Evolutionary conservation across 75 land plant species (phyloP).

Genomic region (Picea sitchensis): DNA sequence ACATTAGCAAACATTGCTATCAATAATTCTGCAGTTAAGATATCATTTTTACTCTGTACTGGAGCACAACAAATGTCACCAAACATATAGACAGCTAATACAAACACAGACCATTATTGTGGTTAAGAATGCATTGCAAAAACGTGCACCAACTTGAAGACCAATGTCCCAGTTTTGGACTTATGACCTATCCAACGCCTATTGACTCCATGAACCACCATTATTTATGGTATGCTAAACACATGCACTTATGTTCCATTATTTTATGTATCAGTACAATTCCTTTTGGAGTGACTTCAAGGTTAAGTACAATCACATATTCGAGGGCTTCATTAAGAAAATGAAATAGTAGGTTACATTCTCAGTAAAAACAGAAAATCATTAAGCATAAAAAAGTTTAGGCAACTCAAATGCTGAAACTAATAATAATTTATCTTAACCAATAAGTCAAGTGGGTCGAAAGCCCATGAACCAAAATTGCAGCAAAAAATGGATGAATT

Average conservation of each 20-base stretch:
- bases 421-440: too few species aligned
- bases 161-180: background rate
- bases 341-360: background rate
- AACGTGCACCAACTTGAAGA: background rate
- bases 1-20: background rate
- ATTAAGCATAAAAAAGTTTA: too few species aligned
- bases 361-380: background rate
- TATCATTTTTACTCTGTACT: background rate
- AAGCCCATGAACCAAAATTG: too few species aligned
- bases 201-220: background rate
- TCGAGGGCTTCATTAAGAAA: background rate
- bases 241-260: background rate
- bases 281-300: background rate
- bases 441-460: too few species aligned
- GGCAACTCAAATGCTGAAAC: too few species aligned
- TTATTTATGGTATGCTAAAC: background rate
- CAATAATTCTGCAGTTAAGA: background rate
- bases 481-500: too few species aligned
- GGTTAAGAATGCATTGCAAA: background rate
- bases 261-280: background rate
- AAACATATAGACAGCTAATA: background rate
- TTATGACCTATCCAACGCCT: background rate
- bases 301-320: background rate
- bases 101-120: background rate
- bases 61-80: background rate